These are phyloP conservation scores for Lecanicillium sp. DNA, from an alignment of 2,329 filamentous ascomycete species.

Conservation along the genomic window DNA sequence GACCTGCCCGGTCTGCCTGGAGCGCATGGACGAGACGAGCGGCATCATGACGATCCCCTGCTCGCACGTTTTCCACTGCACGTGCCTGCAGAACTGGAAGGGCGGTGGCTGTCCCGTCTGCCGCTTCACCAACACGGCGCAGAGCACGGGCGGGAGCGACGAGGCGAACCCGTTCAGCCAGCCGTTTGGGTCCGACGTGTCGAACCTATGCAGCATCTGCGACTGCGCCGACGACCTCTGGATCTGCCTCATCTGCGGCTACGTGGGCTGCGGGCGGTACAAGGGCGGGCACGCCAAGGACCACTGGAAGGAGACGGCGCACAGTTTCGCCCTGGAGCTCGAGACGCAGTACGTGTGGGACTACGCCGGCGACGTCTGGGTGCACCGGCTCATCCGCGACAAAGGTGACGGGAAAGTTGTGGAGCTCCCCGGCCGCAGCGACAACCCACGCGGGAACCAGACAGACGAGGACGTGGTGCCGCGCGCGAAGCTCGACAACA, in stretches of 20 bases:
- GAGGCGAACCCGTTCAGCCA: conserved; percentile 43
- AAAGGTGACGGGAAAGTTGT: conserved; percentile 90
- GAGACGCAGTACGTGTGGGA: conserved; percentile 96
- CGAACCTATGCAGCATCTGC: conserved; percentile 75
- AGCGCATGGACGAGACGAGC: conserved; percentile 97
- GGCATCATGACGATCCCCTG: conserved; percentile 93
- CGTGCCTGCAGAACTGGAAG: conserved; percentile 92
- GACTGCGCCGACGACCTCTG: conserved; percentile 78
- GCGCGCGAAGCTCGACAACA: conserved; percentile 62
- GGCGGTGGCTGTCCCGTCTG: conserved; percentile 92
- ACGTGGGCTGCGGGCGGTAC: conserved; percentile 89
- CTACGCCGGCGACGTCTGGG: conserved; percentile 91
- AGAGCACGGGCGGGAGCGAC: conserved; percentile 32
- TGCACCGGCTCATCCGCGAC: conserved; percentile 89
- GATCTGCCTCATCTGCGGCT: conserved; percentile 92
- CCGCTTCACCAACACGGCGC: conserved; percentile 64
- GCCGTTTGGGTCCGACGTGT: conserved; percentile 53
- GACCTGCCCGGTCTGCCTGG: conserved; percentile 92
- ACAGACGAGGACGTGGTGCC: conserved; percentile 62
- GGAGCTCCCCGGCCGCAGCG: conserved; percentile 64
- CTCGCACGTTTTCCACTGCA: conserved; percentile 96
- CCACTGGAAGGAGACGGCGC: conserved; percentile 83
- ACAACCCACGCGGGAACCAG: conserved; percentile 21
- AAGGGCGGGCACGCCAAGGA: conserved; percentile 90
- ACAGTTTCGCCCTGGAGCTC: conserved; percentile 89